phyloP scores from a whole-genome alignment of 2,329 filamentous ascomycete genomes.

The Colletotrichum endophyticum region DNA sequence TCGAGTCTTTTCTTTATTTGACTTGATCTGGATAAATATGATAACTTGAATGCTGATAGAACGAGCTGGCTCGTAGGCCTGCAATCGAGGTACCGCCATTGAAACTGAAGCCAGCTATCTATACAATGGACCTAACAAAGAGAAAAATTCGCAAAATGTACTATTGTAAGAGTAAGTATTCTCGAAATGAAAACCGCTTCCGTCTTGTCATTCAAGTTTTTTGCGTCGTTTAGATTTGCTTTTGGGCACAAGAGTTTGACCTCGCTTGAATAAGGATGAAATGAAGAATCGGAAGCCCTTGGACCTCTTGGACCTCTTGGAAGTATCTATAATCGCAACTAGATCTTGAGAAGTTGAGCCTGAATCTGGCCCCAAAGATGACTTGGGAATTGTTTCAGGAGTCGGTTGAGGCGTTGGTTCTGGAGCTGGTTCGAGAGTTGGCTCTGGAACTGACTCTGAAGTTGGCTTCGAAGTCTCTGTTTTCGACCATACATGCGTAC shows the following conservation, averaged over 20 bases:
- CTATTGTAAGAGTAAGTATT: not conserved
- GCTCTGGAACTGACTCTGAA: not conserved
- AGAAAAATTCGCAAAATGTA: not conserved
- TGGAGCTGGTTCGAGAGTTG: not conserved
- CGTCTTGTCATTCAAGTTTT: not conserved
- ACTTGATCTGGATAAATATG: not conserved
- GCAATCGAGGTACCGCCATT: not conserved
- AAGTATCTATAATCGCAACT: not conserved
- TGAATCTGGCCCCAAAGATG: not conserved
- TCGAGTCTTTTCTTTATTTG: not conserved
- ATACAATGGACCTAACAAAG: not conserved
- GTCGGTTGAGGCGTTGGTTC: not conserved
- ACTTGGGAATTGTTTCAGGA: not conserved
- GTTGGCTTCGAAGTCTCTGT: not conserved
- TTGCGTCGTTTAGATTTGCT: not conserved
- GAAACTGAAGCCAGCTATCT: not conserved
- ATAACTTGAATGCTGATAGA: not conserved
- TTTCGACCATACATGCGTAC: not conserved
- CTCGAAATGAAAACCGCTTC: not conserved
- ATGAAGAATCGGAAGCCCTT: not conserved
- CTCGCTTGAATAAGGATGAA: not conserved
- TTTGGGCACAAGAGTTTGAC: not conserved
- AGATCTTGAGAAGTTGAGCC: not conserved
- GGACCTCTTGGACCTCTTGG: not conserved
- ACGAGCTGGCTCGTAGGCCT: not conserved